Evolutionary conservation across 441 rosid species (phyloP).

Genomic region (Adansonia rubrostipa): DNA sequence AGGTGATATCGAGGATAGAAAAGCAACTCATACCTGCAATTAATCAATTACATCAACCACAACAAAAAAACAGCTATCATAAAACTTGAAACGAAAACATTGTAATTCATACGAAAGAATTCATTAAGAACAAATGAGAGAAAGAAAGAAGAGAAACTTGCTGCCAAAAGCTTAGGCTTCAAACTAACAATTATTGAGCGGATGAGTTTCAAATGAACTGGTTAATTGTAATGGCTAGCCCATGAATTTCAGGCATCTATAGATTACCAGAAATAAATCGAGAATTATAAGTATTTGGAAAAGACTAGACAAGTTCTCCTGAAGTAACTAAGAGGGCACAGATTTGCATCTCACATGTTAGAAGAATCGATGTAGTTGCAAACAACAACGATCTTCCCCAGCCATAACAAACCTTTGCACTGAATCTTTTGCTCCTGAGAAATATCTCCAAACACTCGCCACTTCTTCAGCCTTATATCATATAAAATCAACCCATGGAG

Average conservation of each 20-base stretch:
- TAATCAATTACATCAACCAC: conserved; percentile 19
- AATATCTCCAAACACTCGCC: conserved; percentile 98
- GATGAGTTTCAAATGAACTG: conserved; percentile 3
- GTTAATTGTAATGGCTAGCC: conserved; percentile 1
- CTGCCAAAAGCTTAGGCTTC: conserved; percentile 7
- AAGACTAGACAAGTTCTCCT: conserved; percentile 13
- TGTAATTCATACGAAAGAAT: not conserved
- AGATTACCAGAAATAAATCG: conserved; percentile 5
- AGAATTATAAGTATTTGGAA: not conserved
- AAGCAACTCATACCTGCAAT: conserved; percentile 87
- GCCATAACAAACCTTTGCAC: conserved; percentile 94
- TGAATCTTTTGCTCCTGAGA: conserved; percentile 94
- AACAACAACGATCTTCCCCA: conserved; percentile 91
- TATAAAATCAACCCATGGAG: conserved; percentile 89
- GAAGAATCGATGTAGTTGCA: conserved; percentile 87
- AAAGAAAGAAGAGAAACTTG: conserved; percentile 15
- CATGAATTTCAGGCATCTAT: conserved; percentile 9
- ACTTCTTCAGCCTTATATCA: conserved; percentile 81
- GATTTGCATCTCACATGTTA: conserved; percentile 65
- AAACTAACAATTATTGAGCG: not conserved
- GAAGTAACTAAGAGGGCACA: conserved; percentile 31
- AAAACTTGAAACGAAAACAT: conserved; percentile 11
- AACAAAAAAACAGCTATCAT: conserved; percentile 9
- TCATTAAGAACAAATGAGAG: not conserved
- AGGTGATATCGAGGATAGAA: conserved; percentile 98